Base-by-base conservation (phyloP, 2,329 filamentous ascomycete genomes). In the Lasiodiplodia hormozganensis region DNA sequence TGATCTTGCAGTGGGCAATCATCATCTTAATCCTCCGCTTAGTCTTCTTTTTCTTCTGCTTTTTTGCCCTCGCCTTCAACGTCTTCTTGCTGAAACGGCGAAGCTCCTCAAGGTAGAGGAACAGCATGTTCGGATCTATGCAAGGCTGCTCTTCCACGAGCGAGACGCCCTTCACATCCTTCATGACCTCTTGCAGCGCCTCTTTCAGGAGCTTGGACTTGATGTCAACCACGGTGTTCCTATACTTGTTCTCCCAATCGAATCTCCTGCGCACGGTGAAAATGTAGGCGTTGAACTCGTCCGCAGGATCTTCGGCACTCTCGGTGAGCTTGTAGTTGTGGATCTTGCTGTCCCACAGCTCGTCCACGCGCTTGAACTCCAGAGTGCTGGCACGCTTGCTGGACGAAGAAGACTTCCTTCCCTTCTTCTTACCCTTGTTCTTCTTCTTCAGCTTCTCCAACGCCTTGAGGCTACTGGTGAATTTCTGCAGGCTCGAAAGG, bases 261-360 rank as follows among this genome's bases (percentile, higher is more conserved):
- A 97, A 96, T 16, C 88, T 90, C 67, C 94, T 87, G 18, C 92
- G 88, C 18, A 97, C 91, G 28, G 93, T 92, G 77, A 97, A 97
- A 36, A 93, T 75, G 64, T 90, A 96, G 70, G 92, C 88, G 70
- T 94, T 89, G 77, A 93, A 94, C 72, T 92, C 87, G 65, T 88
- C 85, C 31, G 88, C 87, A n/a, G 86, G 84, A 62, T 89, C 87
- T 67, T 89, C 85, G 3, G 87, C 84, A 14, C 88, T 91, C 74
- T 91, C 89, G n/a, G 86, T 88, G 43, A 90, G 84, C 75, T 89
- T 90, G 81, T 88, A 91, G 72, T 89, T 87, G 76, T 90, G 87
- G 56, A 87, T 87, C 3, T 80, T 85, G 69, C 83, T 78, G 67
- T 84, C 85, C 82, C 84, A 88, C 4, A 87, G 79, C 74, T 91